Base-by-base conservation (phyloP, 345 rosid species). In the Sisymbrium altissimum region DNA sequence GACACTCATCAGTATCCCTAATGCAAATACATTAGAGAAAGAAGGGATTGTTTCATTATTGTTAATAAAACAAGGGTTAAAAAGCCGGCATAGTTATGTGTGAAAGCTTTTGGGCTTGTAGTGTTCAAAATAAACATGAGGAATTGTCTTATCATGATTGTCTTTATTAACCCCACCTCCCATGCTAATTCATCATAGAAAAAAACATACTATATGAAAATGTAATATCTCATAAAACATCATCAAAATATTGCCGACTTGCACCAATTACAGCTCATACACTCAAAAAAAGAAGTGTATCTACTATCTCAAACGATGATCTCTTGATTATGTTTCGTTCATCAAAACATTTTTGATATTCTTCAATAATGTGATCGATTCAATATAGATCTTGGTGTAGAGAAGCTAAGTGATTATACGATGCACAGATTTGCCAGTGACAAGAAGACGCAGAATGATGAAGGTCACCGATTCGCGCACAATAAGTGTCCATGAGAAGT, bases 51-150 rank as follows among this genome's bases (percentile, higher is more conserved):
- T 45, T 48, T 38, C 36, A 32, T 30, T 63, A 50, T 7, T 56
- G 36, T 64, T 35, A 56, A 30, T 9, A 56, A 56, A 66, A 48
- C 57, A 48, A 40, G 27, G 48, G 33, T 25, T 13, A 19, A 52
- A 59, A 76, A 63, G 66, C 66, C 80, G 45, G 66, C 66, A 62
- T 75, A 64, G 75, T 63, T 64, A 70, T 64, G 66, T 64, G 75
- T 70, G 71, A 44, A 4, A 76, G 36, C 75, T 63, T 70, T 70
- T 54, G 66, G 54, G 64, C 59, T 63, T 63, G 79, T 69, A 76
- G 75, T 70, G 79, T 55, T 76, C 59, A 44, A 76, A 69, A 36
- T 45, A 54, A 62, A 76, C 71, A 76, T 44, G 66, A 36, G 66
- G 66, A 17, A 54, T 63, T 55, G 75, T 76, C 66, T 44, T 36